These are phyloP conservation scores for Hylodesmum podocarpum DNA, from an alignment of 306 rosid species.

Conservation along the genomic window DNA sequence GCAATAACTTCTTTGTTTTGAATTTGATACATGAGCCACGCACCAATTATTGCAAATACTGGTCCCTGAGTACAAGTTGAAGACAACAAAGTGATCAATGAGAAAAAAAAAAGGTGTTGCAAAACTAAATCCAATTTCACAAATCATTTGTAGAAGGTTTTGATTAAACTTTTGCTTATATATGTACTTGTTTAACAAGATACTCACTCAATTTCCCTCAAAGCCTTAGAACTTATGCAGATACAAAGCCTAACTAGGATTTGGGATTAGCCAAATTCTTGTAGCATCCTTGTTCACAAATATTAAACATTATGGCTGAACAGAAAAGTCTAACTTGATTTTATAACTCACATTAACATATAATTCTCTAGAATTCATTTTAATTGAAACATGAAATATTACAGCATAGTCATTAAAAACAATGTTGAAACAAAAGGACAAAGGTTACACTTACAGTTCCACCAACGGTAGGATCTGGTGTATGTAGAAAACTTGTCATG, in stretches of 20 bases:
- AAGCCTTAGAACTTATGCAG: neutral
- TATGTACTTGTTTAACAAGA: neutral
- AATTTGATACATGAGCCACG: slow-evolving; percentile 81
- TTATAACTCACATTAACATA: neutral
- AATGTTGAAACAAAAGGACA: neutral
- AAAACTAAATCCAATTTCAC: neutral
- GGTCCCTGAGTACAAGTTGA: slow-evolving; percentile 65
- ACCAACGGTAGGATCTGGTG: slow-evolving; percentile 81
- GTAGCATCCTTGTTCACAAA: neutral
- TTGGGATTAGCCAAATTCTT: neutral
- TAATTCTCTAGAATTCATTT: neutral
- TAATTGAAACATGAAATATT: neutral
- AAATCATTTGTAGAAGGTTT: neutral
- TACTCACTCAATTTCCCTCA: slow-evolving; percentile 4
- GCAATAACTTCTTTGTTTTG: slow-evolving; percentile 59
- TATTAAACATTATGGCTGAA: neutral
- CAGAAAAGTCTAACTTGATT: neutral
- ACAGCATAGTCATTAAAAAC: neutral
- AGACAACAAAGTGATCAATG: neutral
- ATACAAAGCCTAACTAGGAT: neutral
- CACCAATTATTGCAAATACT: slow-evolving; percentile 85
- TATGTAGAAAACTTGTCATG: slow-evolving; percentile 79
- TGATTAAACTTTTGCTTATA: neutral
- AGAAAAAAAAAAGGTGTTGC: neutral
- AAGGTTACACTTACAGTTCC: slow-evolving; percentile 62